phyloP scores from a whole-genome alignment of 495 filamentous ascomycete species.

The Aspergillus avenaceus region DNA sequence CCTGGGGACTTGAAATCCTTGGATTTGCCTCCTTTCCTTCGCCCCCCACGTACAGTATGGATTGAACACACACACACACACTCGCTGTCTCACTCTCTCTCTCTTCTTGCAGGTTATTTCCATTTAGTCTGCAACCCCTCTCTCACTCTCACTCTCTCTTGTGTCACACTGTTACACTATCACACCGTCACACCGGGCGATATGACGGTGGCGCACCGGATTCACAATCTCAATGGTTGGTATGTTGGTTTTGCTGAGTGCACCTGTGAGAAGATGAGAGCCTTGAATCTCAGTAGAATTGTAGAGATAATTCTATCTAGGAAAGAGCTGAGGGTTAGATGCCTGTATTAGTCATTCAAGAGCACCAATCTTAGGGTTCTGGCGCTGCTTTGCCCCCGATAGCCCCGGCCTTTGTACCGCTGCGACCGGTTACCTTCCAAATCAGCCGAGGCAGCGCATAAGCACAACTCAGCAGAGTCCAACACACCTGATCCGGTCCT shows the following conservation, averaged over 20 bases:
- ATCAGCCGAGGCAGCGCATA: background rate
- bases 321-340: too few species aligned
- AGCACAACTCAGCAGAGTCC: background rate
- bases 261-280: background rate
- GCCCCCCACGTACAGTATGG: background rate
- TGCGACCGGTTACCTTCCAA: background rate
- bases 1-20: background rate
- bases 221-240: slow-evolving; percentile 4
- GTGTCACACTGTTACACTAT: background rate
- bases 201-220: background rate
- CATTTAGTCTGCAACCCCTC: too few species aligned
- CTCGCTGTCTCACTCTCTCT: too few species aligned
- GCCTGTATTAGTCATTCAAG: too few species aligned
- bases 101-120: too few species aligned
- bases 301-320: too few species aligned
- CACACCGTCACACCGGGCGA: slow-evolving; percentile 1
- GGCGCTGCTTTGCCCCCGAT: background rate
- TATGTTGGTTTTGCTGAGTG: background rate
- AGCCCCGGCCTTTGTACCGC: background rate
- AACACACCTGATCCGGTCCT: background rate
- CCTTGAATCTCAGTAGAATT: too few species aligned
- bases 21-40: background rate
- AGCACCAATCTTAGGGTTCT: too few species aligned
- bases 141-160: background rate
- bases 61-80: background rate